Conservation (phyloP, 1,139 yeast genomes). For the Candida gigantensis region DNA sequence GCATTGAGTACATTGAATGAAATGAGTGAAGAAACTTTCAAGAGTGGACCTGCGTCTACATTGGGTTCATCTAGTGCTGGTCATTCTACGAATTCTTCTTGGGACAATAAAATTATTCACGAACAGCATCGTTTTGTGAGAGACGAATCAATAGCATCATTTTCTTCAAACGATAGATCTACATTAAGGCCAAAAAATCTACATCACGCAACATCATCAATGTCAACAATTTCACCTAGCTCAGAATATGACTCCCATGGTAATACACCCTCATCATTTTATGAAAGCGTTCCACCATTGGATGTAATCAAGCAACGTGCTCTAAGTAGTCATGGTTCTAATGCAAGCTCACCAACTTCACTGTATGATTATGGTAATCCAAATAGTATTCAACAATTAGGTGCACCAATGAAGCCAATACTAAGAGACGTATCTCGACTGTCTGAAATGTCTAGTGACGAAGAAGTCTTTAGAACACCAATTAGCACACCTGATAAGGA, state of each 20-base stretch:
- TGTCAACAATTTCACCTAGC: conserved; percentile 1
- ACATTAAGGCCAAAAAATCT: conserved; percentile 2
- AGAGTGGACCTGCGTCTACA: conserved; percentile 7
- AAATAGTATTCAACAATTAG: conserved; percentile 1
- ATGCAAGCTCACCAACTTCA: conserved; percentile 2
- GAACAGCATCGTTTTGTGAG: conserved; percentile 1
- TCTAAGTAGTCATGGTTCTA: neutral
- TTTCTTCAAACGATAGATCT: conserved; percentile 3
- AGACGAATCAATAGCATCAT: conserved; percentile 1
- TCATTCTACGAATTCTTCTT: conserved; percentile 7
- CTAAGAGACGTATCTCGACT: conserved; percentile 5
- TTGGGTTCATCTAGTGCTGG: conserved; percentile 8
- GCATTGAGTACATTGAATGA: conserved; percentile 12
- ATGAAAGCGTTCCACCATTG: conserved; percentile 1
- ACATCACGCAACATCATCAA: neutral
- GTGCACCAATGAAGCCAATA: conserved; percentile 8
- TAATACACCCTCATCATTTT: conserved; percentile 1
- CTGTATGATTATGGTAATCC: conserved; percentile 1
- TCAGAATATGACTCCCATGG: conserved; percentile 1
- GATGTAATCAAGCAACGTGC: conserved; percentile 3
- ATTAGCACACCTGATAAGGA: conserved; percentile 8
- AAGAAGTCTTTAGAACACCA: conserved; percentile 6
- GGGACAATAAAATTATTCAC: conserved; percentile 1
- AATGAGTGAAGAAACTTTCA: conserved; percentile 13
- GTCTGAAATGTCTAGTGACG: conserved; percentile 8